Percentiles rank a stretch among this genome's conserved stretches.
These are phyloP conservation scores for Phytophthora ramorum DNA, from an alignment of 352 stramenopile species.

Conservation along the genomic window DNA sequence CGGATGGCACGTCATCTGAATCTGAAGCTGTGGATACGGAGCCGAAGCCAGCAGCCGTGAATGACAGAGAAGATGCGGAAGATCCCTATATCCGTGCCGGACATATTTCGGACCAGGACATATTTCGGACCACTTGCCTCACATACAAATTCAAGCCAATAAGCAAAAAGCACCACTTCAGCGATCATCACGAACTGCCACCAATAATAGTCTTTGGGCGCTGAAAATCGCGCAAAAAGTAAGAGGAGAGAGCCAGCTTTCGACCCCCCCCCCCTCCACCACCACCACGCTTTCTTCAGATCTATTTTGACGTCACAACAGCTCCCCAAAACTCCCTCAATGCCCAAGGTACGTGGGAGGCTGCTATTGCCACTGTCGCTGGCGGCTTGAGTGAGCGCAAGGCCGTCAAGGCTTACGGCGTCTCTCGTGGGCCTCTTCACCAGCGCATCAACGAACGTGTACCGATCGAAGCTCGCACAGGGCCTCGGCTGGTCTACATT, in stretches of 20 bases:
- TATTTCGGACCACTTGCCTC: not conserved
- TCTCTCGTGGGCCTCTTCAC: constrained; percentile 2
- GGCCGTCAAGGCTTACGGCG: not conserved
- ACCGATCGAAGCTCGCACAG: constrained; percentile 4
- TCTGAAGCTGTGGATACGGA: too few relatives aligned
- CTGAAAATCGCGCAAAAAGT: not conserved
- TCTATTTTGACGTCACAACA: not conserved
- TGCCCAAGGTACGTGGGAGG: not conserved
- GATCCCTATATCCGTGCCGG: constrained; percentile 8
- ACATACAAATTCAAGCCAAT: constrained; percentile 18
- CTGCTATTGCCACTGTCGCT: constrained; percentile 2
- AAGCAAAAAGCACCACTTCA: not conserved
- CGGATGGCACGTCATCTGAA: too few relatives aligned
- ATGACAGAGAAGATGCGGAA: too few relatives aligned
- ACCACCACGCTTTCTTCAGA: not conserved
- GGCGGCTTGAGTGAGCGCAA: constrained; percentile 6
- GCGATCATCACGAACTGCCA: not conserved
- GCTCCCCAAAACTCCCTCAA: not conserved
- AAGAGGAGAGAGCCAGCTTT: not conserved
- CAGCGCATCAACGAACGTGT: not conserved
- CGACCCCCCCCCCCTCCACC: not conserved
- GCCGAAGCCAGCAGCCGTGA: too few relatives aligned
- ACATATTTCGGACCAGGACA: constrained; percentile 8
- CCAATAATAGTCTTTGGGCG: not conserved
- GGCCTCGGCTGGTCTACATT: constrained; percentile 9